Base-by-base conservation (phyloP, 148 eudicot species). In the Arctostaphylos glauca region DNA sequence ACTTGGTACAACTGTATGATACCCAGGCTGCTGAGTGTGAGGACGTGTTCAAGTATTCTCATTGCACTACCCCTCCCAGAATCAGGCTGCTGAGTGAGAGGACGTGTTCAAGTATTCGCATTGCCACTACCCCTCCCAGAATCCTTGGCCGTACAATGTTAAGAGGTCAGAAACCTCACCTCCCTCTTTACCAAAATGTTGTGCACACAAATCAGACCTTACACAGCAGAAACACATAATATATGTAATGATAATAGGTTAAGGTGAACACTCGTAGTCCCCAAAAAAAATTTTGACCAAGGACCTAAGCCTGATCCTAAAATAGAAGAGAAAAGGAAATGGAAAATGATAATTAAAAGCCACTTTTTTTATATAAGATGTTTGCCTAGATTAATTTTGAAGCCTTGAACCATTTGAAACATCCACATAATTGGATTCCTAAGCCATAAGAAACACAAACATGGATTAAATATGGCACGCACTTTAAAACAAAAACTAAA, bases 321-420 rank as follows among this genome's bases (percentile, higher is more conserved):
- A 7, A 46, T 18, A 19, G 78, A 10, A n/a, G 15, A 49, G 78
- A 9, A 75, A 75, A 23, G 6, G 50, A 75, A 21, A 10, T 3
- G 15, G 9, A 8, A 23, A 14, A 14, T 56, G 5, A 38, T 14
- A 21, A 48, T 3, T 5, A 9, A 9, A 3, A 6, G 38, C 58
- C 58, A 18, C 21, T 49, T 50, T 41, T 6, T 23, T 5, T 4
- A 14, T 1, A 23, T 58, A 49, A 16, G 16, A 75, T 13, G 49
- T 75, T 23, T 71, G 9, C 43, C 41, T 52, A 10, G 44, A n/a
- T 72, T 5, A 50, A 21, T 21, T 23, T 9, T 38, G 19, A 70
- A 70, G 48, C n/a, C 19, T 78, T 78, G 19, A 70, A 70, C 74
- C n/a, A 43, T 78, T 78, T 78, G 41, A 7, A 59, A 15, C 71